These are phyloP conservation scores for Penicillium paradoxum DNA, from an alignment of 495 filamentous ascomycete genomes.

Conservation along the genomic window DNA sequence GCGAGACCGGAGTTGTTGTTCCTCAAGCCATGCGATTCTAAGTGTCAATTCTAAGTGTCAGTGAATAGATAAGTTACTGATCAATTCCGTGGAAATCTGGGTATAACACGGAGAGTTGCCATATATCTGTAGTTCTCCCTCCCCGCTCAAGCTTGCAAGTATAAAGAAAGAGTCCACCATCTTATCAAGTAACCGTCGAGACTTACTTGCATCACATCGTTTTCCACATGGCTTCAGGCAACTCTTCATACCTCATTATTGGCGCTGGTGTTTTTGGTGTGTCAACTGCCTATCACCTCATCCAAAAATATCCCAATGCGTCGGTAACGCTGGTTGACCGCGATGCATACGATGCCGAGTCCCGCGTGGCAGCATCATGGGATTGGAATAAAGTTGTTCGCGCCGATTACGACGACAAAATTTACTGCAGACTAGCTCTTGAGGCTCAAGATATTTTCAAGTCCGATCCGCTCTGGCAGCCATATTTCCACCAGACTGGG, in stretches of 20 bases:
- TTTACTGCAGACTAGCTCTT: slow-evolving; percentile 54
- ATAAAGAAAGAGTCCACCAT: neutral
- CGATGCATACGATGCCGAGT: slow-evolving; percentile 37
- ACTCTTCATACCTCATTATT: slow-evolving; percentile 52
- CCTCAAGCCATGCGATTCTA: neutral
- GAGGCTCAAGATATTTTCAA: slow-evolving; percentile 53
- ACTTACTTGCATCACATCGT: neutral
- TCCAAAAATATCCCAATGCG: slow-evolving; percentile 43
- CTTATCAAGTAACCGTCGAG: neutral
- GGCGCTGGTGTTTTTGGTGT: slow-evolving; percentile 64
- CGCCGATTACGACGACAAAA: slow-evolving; percentile 55
- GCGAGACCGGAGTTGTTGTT: neutral
- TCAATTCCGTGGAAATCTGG: neutral
- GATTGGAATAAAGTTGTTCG: slow-evolving; percentile 67
- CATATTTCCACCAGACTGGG: slow-evolving; percentile 55
- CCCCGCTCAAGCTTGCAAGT: neutral
- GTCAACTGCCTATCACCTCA: slow-evolving; percentile 58
- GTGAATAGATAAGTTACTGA: neutral
- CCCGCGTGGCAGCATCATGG: slow-evolving; percentile 52
- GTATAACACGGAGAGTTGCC: neutral
- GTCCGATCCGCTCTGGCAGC: slow-evolving; percentile 46
- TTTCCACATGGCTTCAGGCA: slow-evolving; percentile 16
- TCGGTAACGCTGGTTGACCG: slow-evolving; percentile 56
- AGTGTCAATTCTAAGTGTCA: too few relatives aligned
- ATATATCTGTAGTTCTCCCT: neutral